Base-by-base conservation (phyloP, 2,329 filamentous ascomycete species). In the Fusarium sublunatum region DNA sequence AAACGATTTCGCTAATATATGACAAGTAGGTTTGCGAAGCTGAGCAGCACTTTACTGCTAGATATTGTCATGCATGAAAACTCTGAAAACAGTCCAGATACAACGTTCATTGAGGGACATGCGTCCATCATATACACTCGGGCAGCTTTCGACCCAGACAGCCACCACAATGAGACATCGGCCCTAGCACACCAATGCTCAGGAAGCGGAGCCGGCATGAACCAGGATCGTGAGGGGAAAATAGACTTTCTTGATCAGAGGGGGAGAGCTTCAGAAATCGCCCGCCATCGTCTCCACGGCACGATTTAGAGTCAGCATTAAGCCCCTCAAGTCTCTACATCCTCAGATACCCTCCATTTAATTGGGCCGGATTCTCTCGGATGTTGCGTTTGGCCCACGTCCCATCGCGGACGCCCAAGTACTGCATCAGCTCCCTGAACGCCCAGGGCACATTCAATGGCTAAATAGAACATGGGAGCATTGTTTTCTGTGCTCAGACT, bases 171-270 rank as follows among this genome's bases (percentile, higher is more conserved):
- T 34, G 34, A 49, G 52, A 42, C 49, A 52, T 41, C 29, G 24
- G 42, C 28, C 32, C 31, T 26, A 42, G 42, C 65, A 55, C 49
- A 35, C 47, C 45, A 52, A 62, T 46, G 41, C 50, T 64, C 52
- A 54, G 40, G 44, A 57, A 60, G 53, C 36, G 48, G 49, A 51
- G 53, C 38, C 49, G 42, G 49, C 42, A 57, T 45, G 38, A 45
- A 46, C 58, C 45, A 57, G 43, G 61, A 44, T 52, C 52, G 51
- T 51, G 55, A 66, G 64, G 68, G 65, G 65, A 51, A 62, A 69
- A 68, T 70, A 70, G 28, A 70, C 68, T 70, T 70, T 70, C 40
- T 34, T 35, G 51, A 58, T 55, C 57, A 65, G 41, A 58, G 54
- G 53, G 56, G 53, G 36, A 64, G 54, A 61, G 34, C 51, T 69